phyloP scores from a whole-genome alignment of 495 filamentous ascomycete species.

The Lichenothelia convexa region DNA sequence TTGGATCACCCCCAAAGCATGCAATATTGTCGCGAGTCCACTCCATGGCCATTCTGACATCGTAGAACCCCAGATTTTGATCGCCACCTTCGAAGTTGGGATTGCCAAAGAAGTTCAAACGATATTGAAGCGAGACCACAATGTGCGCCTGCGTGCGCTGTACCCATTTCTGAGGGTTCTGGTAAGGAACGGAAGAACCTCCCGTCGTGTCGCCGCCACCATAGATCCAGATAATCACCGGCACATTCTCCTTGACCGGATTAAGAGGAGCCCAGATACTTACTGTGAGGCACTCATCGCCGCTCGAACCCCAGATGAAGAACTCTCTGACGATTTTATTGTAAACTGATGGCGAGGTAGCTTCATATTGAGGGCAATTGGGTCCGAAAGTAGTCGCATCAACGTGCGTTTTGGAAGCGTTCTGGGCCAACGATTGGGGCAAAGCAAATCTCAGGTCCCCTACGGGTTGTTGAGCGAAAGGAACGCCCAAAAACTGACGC shows the following conservation, averaged over 20 bases:
- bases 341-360: slow-evolving; percentile 15
- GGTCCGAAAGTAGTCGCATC: slow-evolving; percentile 13
- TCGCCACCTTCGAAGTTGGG: slow-evolving; percentile 27
- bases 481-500: slow-evolving; percentile 29
- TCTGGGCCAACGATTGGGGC: slow-evolving; percentile 17
- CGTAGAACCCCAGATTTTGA: slow-evolving; percentile 37
- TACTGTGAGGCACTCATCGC: slow-evolving; percentile 35
- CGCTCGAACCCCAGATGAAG: slow-evolving; percentile 1
- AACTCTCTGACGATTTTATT: not conserved
- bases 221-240: slow-evolving; percentile 30
- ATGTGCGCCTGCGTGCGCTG: slow-evolving; percentile 31
- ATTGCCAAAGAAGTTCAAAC: slow-evolving; percentile 46
- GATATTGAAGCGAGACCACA: slow-evolving; percentile 34
- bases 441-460: slow-evolving; percentile 24
- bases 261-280: slow-evolving; percentile 30
- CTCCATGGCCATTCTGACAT: slow-evolving; percentile 36
- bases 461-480: slow-evolving; percentile 26
- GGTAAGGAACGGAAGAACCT: slow-evolving; percentile 25
- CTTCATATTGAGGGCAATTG: slow-evolving; percentile 1
- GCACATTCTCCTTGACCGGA: slow-evolving; percentile 10
- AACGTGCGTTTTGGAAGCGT: slow-evolving; percentile 13
- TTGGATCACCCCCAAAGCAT: slow-evolving; percentile 47
- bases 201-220: slow-evolving; percentile 29
- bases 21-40: slow-evolving; percentile 16
- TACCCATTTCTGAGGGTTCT: slow-evolving; percentile 27